These are phyloP conservation scores for Monosporascus sp. DNA, from an alignment of 2,329 filamentous ascomycete genomes.

Conservation along the genomic window DNA sequence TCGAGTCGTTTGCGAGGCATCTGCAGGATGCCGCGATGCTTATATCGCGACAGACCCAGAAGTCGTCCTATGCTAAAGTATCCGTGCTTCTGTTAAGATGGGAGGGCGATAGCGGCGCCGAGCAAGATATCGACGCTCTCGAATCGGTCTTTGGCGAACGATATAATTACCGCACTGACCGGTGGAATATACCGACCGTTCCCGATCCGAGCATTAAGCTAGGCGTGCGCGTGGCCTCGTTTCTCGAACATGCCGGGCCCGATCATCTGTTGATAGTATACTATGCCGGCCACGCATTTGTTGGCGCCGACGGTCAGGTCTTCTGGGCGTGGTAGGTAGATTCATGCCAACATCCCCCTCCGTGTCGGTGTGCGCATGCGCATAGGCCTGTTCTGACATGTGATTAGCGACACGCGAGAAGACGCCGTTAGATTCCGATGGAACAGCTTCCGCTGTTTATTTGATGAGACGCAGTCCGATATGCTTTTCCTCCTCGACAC, in stretches of 20 bases:
- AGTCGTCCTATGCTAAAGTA: conserved; percentile 50
- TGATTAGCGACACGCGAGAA: conserved; percentile 47
- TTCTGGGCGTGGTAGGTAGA: conserved; percentile 62
- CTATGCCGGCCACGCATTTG: conserved; percentile 57
- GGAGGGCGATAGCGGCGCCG: conserved; percentile 53
- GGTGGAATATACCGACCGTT: conserved; percentile 56
- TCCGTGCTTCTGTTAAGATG: conserved; percentile 58
- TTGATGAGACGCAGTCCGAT: conserved; percentile 59
- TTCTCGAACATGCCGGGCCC: conserved; percentile 51
- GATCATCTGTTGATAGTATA: conserved; percentile 61
- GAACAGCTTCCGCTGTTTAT: conserved; percentile 56
- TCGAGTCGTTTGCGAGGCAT: conserved; percentile 62
- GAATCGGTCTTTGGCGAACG: conserved; percentile 54
- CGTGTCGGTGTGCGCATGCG: neutral
- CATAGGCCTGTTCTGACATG: conserved; percentile 31
- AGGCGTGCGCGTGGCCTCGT: conserved; percentile 53
- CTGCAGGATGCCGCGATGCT: conserved; percentile 64
- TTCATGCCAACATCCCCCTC: conserved; percentile 6
- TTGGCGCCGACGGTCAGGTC: conserved; percentile 54
- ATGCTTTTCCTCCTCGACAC: conserved; percentile 59
- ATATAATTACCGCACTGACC: conserved; percentile 56
- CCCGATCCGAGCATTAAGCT: conserved; percentile 57
- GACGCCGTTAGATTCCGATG: conserved; percentile 59
- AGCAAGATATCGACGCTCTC: conserved; percentile 49
- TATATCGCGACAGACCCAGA: conserved; percentile 59